Base-by-base conservation (phyloP, 805 yeast genomes). In the Metschnikowia picachoensis region DNA sequence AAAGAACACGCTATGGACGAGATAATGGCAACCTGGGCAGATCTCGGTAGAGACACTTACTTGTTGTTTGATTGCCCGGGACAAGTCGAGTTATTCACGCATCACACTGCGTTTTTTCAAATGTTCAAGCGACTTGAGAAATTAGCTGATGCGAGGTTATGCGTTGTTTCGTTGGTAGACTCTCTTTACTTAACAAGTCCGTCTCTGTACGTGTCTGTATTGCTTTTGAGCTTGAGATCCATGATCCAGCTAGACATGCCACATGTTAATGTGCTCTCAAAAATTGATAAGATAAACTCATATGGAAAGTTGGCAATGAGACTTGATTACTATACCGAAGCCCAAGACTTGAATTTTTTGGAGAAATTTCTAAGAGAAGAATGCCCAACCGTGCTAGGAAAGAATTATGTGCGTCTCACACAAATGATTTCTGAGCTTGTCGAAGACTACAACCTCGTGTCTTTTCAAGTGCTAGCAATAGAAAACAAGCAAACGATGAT, bases 401-500 rank as follows among this genome's bases (percentile, higher is more conserved):
- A 74, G 46, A 76, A 77, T 46, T 87, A 79, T 57, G 80, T 84
- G 14, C 76, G 73, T 49, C 74, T 94, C 31, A 87, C 96, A 0
- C 81, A 81, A 41, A 75, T 85, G 38, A 82, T 94, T 41, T 90
- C 86, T 8, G 95, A 92, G 46, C 66, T 94, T 35, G 84, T 94
- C 1, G 85, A 85, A 44, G 97, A 92, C 61, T 94, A 86, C 64
- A 86, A 89, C 37, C 70, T 94, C 44, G 95, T 94, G 0, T 82
- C 87, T 3, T 94, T 86, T 60, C 95, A 89, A 58, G 99, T 94
- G 1, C 66, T 94, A 36, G 80, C 96, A 0, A 85, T 94, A 3
- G 98, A 94, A 58, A 95, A 94, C 63, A 94, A 94, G 60, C 80
- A 82, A 49, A 82, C 94, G 30, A 94, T 94, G 98, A 91, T 94